These are phyloP conservation scores for Xylaria sp. DNA, from an alignment of 2,329 filamentous ascomycete species.

Conservation along the genomic window DNA sequence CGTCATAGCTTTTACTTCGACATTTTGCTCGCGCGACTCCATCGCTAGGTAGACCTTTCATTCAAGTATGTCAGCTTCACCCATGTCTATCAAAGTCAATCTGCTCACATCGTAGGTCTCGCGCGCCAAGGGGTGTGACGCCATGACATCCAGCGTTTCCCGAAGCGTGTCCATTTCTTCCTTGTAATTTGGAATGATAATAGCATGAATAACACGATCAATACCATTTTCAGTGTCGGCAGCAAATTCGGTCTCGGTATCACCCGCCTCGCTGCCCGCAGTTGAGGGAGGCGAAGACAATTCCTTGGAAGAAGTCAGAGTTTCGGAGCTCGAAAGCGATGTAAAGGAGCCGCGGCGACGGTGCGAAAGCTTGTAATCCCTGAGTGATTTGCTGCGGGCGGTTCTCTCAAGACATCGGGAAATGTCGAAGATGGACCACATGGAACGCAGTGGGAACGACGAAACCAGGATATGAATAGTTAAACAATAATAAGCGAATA, in stretches of 20 bases:
- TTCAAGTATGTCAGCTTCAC: conserved; percentile 31
- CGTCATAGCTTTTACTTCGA: conserved; percentile 69
- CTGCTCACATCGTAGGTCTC: conserved; percentile 75
- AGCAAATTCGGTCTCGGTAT: conserved; percentile 60
- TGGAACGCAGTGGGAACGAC: conserved; percentile 70
- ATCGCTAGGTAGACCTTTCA: conserved; percentile 76
- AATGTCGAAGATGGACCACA: conserved; percentile 70
- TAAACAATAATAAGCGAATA: conserved; percentile 74
- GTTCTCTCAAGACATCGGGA: conserved; percentile 62
- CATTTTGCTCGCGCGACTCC: conserved; percentile 74
- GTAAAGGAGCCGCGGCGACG: conserved; percentile 64
- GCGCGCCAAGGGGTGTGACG: conserved; percentile 72
- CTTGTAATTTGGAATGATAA: conserved; percentile 79
- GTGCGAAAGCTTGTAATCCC: conserved; percentile 59
- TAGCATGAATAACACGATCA: conserved; percentile 70
- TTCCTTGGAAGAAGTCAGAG: conserved; percentile 60
- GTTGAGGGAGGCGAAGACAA: conserved; percentile 54
- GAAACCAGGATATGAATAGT: conserved; percentile 73
- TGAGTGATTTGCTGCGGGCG: conserved; percentile 58
- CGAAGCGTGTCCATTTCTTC: conserved; percentile 75
- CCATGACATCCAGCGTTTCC: conserved; percentile 75
- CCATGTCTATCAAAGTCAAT: not conserved
- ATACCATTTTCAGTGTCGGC: conserved; percentile 57
- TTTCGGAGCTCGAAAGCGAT: conserved; percentile 68
- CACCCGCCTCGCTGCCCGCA: conserved; percentile 63